A percentile compares a stretch with the other conserved stretches of the same genome.
These are phyloP conservation scores for Juglanconis sp. DNA, from an alignment of 2,329 filamentous ascomycete species.

Conservation along the genomic window DNA sequence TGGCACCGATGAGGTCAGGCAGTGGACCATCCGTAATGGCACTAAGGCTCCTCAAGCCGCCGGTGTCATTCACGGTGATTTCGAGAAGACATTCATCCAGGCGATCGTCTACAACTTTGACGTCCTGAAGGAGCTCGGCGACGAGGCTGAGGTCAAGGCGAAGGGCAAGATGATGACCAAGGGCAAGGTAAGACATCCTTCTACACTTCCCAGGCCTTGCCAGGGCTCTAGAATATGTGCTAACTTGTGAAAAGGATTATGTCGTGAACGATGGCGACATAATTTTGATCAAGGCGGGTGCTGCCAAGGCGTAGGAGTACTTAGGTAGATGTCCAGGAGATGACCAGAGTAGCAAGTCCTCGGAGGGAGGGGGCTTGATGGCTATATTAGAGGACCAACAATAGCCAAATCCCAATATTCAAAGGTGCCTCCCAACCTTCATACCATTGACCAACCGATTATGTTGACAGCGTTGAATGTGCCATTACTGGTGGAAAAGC, in stretches of 20 bases:
- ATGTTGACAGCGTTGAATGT: background rate
- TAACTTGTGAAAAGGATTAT: background rate
- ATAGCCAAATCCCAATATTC: background rate
- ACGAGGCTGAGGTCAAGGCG: conserved; percentile 83
- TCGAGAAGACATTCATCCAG: conserved; percentile 99
- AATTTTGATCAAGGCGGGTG: conserved; percentile 85
- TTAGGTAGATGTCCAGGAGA: background rate
- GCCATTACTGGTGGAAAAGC: background rate
- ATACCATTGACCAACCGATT: background rate
- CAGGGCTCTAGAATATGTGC: no score
- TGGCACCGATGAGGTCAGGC: conserved; percentile 90
- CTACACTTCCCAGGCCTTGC: conserved; percentile 44
- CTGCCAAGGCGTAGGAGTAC: conserved; percentile 55
- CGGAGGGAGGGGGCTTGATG: background rate
- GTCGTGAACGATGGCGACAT: conserved; percentile 79
- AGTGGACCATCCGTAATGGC: conserved; percentile 95
- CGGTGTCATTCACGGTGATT: conserved; percentile 87
- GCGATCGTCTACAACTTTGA: conserved; percentile 88
- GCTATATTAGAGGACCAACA: background rate
- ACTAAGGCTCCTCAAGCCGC: conserved; percentile 97
- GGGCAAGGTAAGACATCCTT: conserved; percentile 67
- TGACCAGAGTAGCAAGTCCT: background rate
- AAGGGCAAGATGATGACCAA: conserved; percentile 98
- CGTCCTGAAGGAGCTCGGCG: conserved; percentile 77
- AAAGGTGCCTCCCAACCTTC: background rate